Base-by-base conservation (phyloP, 306 rosid species). In the Boehmeria nivea region DNA sequence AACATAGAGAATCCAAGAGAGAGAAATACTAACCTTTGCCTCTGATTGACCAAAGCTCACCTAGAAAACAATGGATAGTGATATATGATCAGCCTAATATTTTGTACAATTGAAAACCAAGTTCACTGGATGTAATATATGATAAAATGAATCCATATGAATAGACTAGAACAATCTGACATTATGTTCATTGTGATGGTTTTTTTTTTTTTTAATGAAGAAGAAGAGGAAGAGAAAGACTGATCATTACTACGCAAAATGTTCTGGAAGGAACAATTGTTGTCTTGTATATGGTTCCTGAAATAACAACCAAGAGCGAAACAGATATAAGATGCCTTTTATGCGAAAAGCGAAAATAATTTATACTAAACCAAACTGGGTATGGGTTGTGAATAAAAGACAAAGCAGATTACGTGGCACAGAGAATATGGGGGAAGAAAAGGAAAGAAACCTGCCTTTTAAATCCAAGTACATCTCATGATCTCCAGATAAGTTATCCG, bases 31-130 rank as follows among this genome's bases (percentile, higher is more conserved):
- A 27, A 90, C 98, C 98, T 91, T 91, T 51, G 96, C 96, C 77
- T 91, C 96, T 7, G 98, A 76, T 67, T 81, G 98, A 57, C 94
- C 94, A 50, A 91, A 82, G 82, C 96, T 84, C 61, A 84, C 98
- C 98, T 90, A 88, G 34, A 79, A 56, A 73, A 59, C 55, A 69
- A 43, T 61, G 67, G 45, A 75, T 16, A 27, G 25, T 12, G 46
- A 51, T 43, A 73, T 43, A 28, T 68, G 61, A 20, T 40, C 33
- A 75, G 59, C 56, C 4, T 55, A 51, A 51, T 61, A 57, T 65
- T 38, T 46, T 17, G 24, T 55, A 15, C 17, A 47, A 15, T 43
- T 55, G 33, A 20, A 37, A 31, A 52, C 25, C 15, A 51, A 60
- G 58, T 54, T 34, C 15, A 28, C 31, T 56, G 62, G 65, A 21